phyloP scores from a whole-genome alignment of 2,329 filamentous ascomycete genomes.

The Lachnellula subtilissima region DNA sequence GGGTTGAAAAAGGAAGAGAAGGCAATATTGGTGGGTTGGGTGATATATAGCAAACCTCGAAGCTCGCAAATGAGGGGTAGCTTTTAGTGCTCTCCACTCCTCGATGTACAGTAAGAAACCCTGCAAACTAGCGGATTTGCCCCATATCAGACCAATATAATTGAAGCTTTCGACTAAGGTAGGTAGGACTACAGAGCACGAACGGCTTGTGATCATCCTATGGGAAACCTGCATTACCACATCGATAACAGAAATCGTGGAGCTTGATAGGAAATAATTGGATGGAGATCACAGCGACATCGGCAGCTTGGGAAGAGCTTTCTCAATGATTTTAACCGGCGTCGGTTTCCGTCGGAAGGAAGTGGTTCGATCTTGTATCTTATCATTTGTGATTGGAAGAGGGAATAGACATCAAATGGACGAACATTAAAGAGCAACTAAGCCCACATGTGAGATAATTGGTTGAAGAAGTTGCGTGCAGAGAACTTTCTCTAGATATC shows the following conservation, averaged over 20 bases:
- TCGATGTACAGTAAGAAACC: conserved; percentile 4
- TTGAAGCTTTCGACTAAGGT: conserved; percentile 2
- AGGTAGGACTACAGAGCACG: not conserved
- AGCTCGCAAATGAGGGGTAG: conserved; percentile 21
- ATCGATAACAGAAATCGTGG: conserved; percentile 1
- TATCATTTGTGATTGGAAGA: not conserved
- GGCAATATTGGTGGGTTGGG: not conserved
- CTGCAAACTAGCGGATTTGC: conserved; percentile 4
- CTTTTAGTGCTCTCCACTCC: conserved; percentile 12
- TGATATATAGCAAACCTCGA: conserved; percentile 1
- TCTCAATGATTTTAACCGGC: conserved; percentile 6
- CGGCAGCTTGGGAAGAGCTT: not conserved
- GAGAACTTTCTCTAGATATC: too few relatives aligned
- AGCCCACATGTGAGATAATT: not conserved
- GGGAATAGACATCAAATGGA: not conserved
- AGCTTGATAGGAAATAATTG: conserved; percentile 4
- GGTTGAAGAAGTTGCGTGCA: too few relatives aligned
- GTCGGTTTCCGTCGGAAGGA: not conserved
- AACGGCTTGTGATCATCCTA: not conserved
- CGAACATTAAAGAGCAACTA: not conserved
- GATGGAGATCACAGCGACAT: conserved; percentile 7
- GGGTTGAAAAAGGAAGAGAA: not conserved
- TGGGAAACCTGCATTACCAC: not conserved
- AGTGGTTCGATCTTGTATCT: not conserved
- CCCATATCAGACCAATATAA: conserved; percentile 11